Conservation (phyloP, 176 grass and related monocot genomes). For the Echinochloa phyllopogon region DNA sequence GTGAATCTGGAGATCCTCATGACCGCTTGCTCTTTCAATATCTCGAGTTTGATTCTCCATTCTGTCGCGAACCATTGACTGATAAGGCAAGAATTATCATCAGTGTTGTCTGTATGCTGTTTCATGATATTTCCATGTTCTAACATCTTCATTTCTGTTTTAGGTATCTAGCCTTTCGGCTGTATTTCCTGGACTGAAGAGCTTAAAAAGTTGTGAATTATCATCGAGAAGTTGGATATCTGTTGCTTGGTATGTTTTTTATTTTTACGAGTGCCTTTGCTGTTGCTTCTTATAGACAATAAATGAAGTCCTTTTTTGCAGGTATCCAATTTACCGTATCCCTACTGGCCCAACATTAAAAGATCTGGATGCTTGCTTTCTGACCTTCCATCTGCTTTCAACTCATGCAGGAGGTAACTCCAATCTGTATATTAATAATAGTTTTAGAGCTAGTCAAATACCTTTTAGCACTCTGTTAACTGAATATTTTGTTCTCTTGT, state of each 20-base stretch:
- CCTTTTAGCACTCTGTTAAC: neutral
- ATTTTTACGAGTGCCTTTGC: neutral
- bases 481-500: neutral
- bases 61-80: slow-evolving; percentile 59
- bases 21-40: slow-evolving; percentile 56
- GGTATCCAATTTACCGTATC: slow-evolving; percentile 72
- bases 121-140: slow-evolving; percentile 2
- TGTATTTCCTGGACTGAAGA: slow-evolving; percentile 47
- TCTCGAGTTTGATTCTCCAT: slow-evolving; percentile 56
- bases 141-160: slow-evolving; percentile 30
- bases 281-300: neutral
- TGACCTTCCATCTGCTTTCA: slow-evolving; percentile 61
- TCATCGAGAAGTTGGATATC: slow-evolving; percentile 57
- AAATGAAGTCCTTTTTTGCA: slow-evolving; percentile 20
- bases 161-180: slow-evolving; percentile 53
- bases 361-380: slow-evolving; percentile 65
- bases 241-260: slow-evolving; percentile 49
- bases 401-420: slow-evolving; percentile 36
- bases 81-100: slow-evolving; percentile 48
- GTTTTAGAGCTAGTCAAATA: neutral
- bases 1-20: slow-evolving; percentile 47
- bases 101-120: neutral
- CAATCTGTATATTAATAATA: neutral
- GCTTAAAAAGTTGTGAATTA: slow-evolving; percentile 59
- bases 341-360: slow-evolving; percentile 57